A percentile compares a stretch with the other conserved stretches of the same genome.
Conservation (phyloP, 2,329 filamentous ascomycete genomes). For the Alternaria sp. region DNA sequence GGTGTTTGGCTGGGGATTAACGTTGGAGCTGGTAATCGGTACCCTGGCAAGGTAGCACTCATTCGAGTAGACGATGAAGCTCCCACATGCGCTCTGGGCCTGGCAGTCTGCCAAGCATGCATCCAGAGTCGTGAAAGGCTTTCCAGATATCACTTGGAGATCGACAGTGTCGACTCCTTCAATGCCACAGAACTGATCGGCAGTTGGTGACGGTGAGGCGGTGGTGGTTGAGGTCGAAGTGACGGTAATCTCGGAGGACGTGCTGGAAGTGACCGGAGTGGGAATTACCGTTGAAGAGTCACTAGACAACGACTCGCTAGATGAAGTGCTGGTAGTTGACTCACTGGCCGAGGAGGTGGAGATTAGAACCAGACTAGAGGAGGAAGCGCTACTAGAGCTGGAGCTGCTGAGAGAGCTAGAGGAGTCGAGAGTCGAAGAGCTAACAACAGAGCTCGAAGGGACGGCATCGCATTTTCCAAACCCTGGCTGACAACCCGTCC, state of each 20-base stretch:
- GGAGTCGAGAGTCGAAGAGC: not conserved
- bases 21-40: not conserved
- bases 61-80: not conserved
- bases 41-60: not conserved
- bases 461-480: slow-evolving; percentile 2
- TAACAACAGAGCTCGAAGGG: not conserved
- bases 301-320: not conserved
- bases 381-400: not conserved
- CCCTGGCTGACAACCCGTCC: not conserved
- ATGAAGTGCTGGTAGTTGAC: not conserved
- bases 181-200: not conserved
- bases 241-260: not conserved
- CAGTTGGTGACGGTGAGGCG: not conserved
- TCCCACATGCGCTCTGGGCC: not conserved
- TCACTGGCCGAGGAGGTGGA: not conserved
- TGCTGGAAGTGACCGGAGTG: not conserved
- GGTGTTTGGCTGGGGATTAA: rapidly evolving
- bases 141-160: not conserved
- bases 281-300: not conserved
- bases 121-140: not conserved
- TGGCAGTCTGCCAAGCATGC: not conserved
- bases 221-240: not conserved
- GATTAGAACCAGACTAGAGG: not conserved
- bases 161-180: not conserved
- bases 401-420: not conserved